phyloP scores from a whole-genome alignment of 148 eudicot genomes.

The Simmondsia chinensis region DNA sequence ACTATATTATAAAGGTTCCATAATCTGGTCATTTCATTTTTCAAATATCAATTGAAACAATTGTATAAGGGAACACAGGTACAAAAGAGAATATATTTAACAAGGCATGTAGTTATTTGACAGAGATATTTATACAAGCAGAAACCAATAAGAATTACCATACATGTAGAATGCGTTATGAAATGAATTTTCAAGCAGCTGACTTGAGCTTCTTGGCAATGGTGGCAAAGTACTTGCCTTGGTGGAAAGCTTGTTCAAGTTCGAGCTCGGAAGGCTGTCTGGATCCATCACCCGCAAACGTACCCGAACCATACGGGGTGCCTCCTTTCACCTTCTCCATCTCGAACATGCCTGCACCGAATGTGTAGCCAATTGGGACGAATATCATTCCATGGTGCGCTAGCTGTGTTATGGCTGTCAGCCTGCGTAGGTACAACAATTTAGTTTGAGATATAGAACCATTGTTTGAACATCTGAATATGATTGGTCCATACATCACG shows the following conservation, averaged over 20 bases:
- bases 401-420: conserved; percentile 76
- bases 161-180: no score
- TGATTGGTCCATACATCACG: no score
- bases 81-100: no score
- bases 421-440: conserved; percentile 19
- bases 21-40: no score
- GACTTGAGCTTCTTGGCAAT: conserved; percentile 67
- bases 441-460: no score
- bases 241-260: conserved; percentile 61
- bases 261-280: conserved; percentile 69
- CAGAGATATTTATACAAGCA: no score
- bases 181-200: conserved; percentile 18
- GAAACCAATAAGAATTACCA: no score
- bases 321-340: conserved; percentile 71
- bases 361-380: conserved; percentile 74
- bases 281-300: conserved; percentile 70
- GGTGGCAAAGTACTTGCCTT: conserved; percentile 57
- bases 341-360: conserved; percentile 83
- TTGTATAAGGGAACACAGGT: no score
- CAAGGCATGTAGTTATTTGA: no score
- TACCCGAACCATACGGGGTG: conserved; percentile 69
- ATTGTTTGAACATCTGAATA: no score
- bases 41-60: no score
- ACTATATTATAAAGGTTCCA: no score
- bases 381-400: conserved; percentile 75